These are phyloP conservation scores for Geotrichum klebahnii DNA, from an alignment of 1,139 yeast species.

Conservation along the genomic window DNA sequence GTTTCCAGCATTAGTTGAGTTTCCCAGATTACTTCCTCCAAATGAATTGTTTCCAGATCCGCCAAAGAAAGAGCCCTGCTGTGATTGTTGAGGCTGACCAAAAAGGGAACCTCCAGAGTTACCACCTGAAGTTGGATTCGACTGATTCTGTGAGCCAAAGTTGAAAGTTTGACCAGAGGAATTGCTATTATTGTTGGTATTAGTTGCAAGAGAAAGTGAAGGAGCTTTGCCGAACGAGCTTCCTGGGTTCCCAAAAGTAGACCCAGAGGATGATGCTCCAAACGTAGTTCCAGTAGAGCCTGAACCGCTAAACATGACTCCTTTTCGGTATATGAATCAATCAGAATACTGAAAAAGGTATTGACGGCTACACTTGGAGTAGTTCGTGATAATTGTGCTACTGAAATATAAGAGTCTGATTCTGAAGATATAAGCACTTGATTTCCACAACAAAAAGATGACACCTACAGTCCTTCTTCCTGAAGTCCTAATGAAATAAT, in stretches of 20 bases:
- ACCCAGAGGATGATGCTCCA: slow-evolving; percentile 10
- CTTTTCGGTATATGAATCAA: too few relatives aligned
- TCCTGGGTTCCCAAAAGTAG: slow-evolving; percentile 2
- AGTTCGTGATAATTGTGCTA: too few relatives aligned
- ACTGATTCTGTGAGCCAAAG: slow-evolving; percentile 5
- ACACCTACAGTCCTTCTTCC: background rate
- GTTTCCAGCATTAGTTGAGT: background rate
- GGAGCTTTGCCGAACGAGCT: background rate
- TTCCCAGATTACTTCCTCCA: background rate
- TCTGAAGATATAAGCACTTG: background rate
- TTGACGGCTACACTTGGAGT: too few relatives aligned
- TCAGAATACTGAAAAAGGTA: too few relatives aligned
- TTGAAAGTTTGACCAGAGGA: background rate
- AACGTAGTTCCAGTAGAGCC: background rate
- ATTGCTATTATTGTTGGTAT: background rate
- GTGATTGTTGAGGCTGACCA: slow-evolving; percentile 6
- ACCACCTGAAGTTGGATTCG: slow-evolving; percentile 1
- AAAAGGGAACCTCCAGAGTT: slow-evolving; percentile 2
- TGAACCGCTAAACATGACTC: background rate
- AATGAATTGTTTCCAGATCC: background rate
- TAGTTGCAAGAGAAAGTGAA: slow-evolving; percentile 1
- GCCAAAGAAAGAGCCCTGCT: slow-evolving; percentile 7
- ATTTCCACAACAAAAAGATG: background rate
- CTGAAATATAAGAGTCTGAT: background rate
- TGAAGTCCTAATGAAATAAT: slow-evolving; percentile 2